These are phyloP conservation scores for Wickerhamiella hasegawae DNA, from an alignment of 805 yeast species.

Conservation along the genomic window DNA sequence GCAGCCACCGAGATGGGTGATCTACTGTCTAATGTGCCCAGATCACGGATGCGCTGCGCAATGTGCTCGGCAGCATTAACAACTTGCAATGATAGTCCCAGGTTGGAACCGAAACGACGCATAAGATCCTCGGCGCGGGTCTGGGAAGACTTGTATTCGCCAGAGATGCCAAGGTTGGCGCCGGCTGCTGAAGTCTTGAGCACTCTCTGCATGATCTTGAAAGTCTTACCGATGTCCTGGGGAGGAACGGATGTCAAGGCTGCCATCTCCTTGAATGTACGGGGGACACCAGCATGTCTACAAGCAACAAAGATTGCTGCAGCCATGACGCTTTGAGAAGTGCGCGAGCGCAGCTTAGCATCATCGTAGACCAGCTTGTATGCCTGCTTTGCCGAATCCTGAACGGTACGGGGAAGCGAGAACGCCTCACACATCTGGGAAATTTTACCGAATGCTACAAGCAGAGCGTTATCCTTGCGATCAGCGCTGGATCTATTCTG, in stretches of 20 bases:
- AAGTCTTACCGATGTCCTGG: conserved; percentile 86
- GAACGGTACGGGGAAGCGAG: conserved; percentile 84
- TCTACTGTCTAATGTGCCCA: conserved; percentile 89
- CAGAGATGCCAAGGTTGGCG: conserved; percentile 26
- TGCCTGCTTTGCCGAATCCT: conserved; percentile 95
- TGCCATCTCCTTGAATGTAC: conserved; percentile 92
- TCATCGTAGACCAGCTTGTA: conserved; percentile 84
- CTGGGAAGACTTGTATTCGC: conserved; percentile 50
- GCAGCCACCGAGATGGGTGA: conserved; percentile 97
- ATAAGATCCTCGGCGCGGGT: conserved; percentile 89
- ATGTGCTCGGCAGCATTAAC: conserved; percentile 88
- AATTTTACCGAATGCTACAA: conserved; percentile 77
- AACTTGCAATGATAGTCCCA: conserved; percentile 71
- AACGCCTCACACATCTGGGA: conserved; percentile 96
- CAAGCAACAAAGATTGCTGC: conserved; percentile 92
- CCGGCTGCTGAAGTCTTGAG: conserved; percentile 22
- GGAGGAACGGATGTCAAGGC: conserved; percentile 86
- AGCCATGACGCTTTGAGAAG: conserved; percentile 90
- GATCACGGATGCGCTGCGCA: conserved; percentile 76
- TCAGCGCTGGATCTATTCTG: conserved; percentile 78
- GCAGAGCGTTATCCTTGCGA: conserved; percentile 71
- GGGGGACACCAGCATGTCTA: conserved; percentile 80
- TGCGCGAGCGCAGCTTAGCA: conserved; percentile 69
- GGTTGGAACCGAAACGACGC: conserved; percentile 87
- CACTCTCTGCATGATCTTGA: conserved; percentile 65